Base-by-base conservation (phyloP, 176 grass and related monocot species). In the Avena sativa region DNA sequence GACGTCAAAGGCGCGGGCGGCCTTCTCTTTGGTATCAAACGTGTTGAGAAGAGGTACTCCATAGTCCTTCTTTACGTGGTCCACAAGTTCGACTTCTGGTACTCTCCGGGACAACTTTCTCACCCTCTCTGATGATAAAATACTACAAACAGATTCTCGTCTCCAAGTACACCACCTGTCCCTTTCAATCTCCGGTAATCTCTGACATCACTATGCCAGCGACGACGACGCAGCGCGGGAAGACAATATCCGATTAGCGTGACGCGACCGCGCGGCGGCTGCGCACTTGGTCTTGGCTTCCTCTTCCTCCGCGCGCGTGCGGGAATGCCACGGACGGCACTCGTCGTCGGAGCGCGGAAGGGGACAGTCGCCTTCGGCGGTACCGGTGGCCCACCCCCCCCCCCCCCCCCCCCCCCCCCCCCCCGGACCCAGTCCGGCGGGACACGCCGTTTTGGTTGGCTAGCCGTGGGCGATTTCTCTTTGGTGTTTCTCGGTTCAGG, bases 401-500 rank as follows among this genome's bases (percentile, higher is more conserved):
- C n/a, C n/a, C n/a, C n/a, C n/a, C n/a, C n/a, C n/a, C n/a, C n/a
- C n/a, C n/a, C n/a, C n/a, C n/a, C n/a, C n/a, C n/a, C 51, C 51
- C 51, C 51, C 51, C 51, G 51, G 51, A 53, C 44, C 60, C 57
- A 60, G 0, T 12, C 60, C 60, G 21, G 26, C 17, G 56, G 32
- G 32, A n/a, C 17, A 43, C 34, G 12, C 23, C 25, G 6, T n/a
- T 30, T 43, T 43, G 40, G 7, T 34, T 12, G 47, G 49, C 11
- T 55, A n/a, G 15, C 76, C 3, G 61, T 52, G 5, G 38, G 21
- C 17, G 79, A 30, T 81, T 67, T 67, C 15, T 25, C 44, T 66
- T 66, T 32, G 79, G 44, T 47, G 43, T 81, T 81, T 66, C 79
- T 32, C 46, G 23, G 66, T 81, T 63, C 78, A 38, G 78, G 20